Evolutionary conservation across 2,329 filamentous ascomycete species (phyloP).

Genomic region (Aspergillus felis): DNA sequence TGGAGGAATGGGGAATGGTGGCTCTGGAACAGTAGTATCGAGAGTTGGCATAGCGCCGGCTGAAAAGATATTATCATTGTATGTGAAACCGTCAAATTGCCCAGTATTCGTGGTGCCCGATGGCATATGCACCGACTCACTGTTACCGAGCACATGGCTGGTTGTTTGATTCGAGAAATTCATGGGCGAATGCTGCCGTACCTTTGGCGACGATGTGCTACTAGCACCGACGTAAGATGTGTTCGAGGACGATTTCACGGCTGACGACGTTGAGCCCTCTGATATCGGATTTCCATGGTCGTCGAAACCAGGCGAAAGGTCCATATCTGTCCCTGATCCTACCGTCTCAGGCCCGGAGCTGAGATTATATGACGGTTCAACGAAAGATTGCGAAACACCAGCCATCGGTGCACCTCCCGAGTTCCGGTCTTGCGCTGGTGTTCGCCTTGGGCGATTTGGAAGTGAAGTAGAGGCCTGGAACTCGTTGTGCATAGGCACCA

Average conservation of each 20-base stretch:
- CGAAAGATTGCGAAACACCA: slow-evolving; percentile 6
- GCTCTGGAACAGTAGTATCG: slow-evolving; percentile 17
- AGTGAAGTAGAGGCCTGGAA: slow-evolving; percentile 15
- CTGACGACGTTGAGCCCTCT: slow-evolving; percentile 34
- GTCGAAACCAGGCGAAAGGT: slow-evolving; percentile 28
- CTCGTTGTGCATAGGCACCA: not conserved
- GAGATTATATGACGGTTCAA: slow-evolving; percentile 4
- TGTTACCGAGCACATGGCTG: slow-evolving; percentile 12
- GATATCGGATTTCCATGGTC: slow-evolving; percentile 29
- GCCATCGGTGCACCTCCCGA: not conserved
- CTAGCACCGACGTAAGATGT: slow-evolving; percentile 31
- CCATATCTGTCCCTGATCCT: slow-evolving; percentile 24
- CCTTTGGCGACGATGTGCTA: slow-evolving; percentile 22
- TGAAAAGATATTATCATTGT: slow-evolving; percentile 14
- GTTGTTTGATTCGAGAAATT: slow-evolving; percentile 9
- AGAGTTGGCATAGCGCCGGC: slow-evolving; percentile 12
- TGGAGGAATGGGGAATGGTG: slow-evolving; percentile 22
- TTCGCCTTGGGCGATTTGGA: slow-evolving; percentile 22
- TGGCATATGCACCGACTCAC: slow-evolving; percentile 11
- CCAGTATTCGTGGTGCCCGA: slow-evolving; percentile 12
- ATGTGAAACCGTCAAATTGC: slow-evolving; percentile 13
- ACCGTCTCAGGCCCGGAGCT: slow-evolving; percentile 1
- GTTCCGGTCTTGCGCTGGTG: not conserved
- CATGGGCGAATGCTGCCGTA: slow-evolving; percentile 16
- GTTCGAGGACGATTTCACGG: slow-evolving; percentile 36